A percentile compares a stretch with the other conserved stretches of the same genome.
These are phyloP conservation scores for Salix udensis DNA, from an alignment of 345 rosid genomes.

Conservation along the genomic window DNA sequence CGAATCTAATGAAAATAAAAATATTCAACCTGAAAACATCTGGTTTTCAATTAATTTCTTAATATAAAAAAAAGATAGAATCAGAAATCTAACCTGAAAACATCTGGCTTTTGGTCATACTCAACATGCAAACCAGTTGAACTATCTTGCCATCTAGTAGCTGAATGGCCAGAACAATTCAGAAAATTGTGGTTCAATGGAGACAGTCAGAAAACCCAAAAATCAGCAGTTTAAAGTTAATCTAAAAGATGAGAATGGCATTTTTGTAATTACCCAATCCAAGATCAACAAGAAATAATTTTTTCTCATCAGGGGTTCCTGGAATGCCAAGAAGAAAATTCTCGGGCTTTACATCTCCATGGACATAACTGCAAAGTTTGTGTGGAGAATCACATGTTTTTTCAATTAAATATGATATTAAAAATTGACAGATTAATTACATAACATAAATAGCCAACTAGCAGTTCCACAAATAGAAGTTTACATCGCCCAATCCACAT, in stretches of 20 bases:
- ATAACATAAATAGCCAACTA: neutral
- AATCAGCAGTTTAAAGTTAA: neutral
- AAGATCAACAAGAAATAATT: slow-evolving; percentile 44
- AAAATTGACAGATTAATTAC: neutral
- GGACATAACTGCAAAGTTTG: slow-evolving; percentile 34
- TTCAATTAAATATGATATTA: neutral
- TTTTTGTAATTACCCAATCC: slow-evolving; percentile 14
- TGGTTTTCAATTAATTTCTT: neutral
- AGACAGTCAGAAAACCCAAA: neutral
- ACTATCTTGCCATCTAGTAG: slow-evolving; percentile 85
- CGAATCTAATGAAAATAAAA: neutral
- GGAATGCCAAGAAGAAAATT: slow-evolving; percentile 43
- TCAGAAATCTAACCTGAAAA: slow-evolving; percentile 54
- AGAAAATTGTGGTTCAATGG: neutral
- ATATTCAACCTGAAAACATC: neutral
- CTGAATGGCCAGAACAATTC: slow-evolving; percentile 37
- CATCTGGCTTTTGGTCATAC: slow-evolving; percentile 94
- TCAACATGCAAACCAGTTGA: slow-evolving; percentile 82
- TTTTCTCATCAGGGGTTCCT: slow-evolving; percentile 39
- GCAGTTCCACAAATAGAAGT: neutral
- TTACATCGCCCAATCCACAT: neutral
- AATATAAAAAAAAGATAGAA: neutral
- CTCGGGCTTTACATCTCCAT: slow-evolving; percentile 53
- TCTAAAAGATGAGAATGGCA: neutral
- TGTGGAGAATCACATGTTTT: slow-evolving; percentile 1